Percentiles rank a stretch among this genome's conserved stretches.
Evolutionary conservation across 2,329 filamentous ascomycete species (phyloP).

Genomic region (Aspergillus quadricinctus): DNA sequence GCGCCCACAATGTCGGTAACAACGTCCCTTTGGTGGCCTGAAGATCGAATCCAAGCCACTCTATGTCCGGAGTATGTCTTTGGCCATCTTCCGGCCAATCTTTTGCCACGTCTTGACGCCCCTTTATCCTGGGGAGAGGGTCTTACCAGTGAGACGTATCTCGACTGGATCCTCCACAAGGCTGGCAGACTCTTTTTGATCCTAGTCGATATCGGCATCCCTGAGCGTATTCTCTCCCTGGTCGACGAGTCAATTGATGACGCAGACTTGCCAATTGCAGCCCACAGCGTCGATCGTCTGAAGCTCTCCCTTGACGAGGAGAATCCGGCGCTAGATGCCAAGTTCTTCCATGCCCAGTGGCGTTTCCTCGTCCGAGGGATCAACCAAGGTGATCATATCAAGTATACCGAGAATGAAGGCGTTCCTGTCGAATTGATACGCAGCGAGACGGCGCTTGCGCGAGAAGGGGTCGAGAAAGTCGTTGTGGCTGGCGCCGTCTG

Average conservation of each 20-base stretch:
- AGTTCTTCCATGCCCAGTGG: constrained; percentile 59
- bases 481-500: constrained; percentile 35
- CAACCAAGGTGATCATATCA: constrained; percentile 52
- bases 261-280: constrained; percentile 55
- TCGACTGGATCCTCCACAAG: constrained; percentile 60
- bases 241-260: constrained; percentile 61
- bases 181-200: constrained; percentile 57
- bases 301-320: constrained; percentile 49
- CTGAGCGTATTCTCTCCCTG: constrained; percentile 59
- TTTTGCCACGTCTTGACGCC: constrained; percentile 35
- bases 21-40: constrained; percentile 44
- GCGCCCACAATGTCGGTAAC: constrained; percentile 22
- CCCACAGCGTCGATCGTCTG: constrained; percentile 52
- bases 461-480: constrained; percentile 40
- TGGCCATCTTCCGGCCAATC: constrained; percentile 29
- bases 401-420: constrained; percentile 56
- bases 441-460: constrained; percentile 29
- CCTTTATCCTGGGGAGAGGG: constrained; percentile 41
- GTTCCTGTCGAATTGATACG: constrained; percentile 55
- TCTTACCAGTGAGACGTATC: constrained; percentile 49
- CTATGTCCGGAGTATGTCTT: constrained; percentile 40
- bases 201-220: constrained; percentile 55
- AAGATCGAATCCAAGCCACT: constrained; percentile 41
- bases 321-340: constrained; percentile 44
- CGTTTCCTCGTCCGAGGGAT: constrained; percentile 55